Base-by-base conservation (phyloP, 805 yeast genomes). In the Clavispora carvajalis region DNA sequence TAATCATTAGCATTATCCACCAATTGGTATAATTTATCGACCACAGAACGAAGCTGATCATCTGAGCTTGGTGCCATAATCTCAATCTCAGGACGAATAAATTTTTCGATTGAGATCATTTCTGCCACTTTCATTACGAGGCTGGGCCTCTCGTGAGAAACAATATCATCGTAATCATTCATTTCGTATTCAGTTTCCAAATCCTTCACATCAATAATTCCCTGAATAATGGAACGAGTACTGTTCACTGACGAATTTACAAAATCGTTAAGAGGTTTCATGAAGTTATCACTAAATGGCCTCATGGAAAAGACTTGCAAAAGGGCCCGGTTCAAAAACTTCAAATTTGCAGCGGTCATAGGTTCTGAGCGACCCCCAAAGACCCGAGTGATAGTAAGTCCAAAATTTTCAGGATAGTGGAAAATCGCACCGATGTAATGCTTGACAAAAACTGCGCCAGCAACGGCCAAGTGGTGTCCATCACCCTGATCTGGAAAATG, bases 181-280 rank as follows among this genome's bases (percentile, higher is more conserved):
- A 80, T 72, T 21, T 74, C 75, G 57, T 79, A 88, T 38, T 73
- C 75, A 7, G 60, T 51, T 38, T 85, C 91, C 36, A 83, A 58
- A 21, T 75, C 79, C 18, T 73, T 69, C 25, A 82, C 62, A 41
- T 75, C 70, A 28, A 84, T 72, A 18, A 85, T 54, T 16, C 65
- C 59, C 34, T 60, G 62, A 38, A 83, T 61, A 7, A 77, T 57
- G 0, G 59, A 54, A 25, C 74, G 62, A 34, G 79, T 69, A 10
- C 70, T 64, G 7, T 69, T 79, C 6, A 66, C 62, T 7, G 79
- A 71, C 11, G 74, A 64, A 38, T 66, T 69, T 33, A 88, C 73
- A 53, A 77, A 85, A 33, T 84, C 90, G 57, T 85, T 85, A 54
- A 87, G 67, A 1, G 95, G 95, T 55, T 85, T 89, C 50, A 87